phyloP scores from a whole-genome alignment of 768 basidiomycete species.

The Tulasnella sp. region DNA sequence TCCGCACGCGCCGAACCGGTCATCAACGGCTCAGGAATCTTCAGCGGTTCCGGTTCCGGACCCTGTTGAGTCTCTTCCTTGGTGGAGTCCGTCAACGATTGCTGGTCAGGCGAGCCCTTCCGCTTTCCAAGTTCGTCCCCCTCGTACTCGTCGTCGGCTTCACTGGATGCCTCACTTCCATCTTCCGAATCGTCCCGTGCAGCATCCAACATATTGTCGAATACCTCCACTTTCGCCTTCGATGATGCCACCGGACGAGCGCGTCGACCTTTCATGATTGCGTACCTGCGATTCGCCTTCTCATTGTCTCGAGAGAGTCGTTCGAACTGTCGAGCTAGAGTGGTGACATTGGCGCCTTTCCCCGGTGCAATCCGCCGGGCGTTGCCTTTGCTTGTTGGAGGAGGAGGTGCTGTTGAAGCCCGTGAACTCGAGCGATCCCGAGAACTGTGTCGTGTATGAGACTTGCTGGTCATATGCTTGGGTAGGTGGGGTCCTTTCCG shows the following conservation, averaged over 20 bases:
- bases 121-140: conserved; percentile 36
- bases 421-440: not conserved
- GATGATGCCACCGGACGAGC: conserved; percentile 86
- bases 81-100: not conserved
- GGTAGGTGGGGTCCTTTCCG: not conserved
- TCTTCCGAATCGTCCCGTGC: conserved; percentile 60
- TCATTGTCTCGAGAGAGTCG: conserved; percentile 53
- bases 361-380: conserved; percentile 6
- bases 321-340: conserved; percentile 85
- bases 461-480: not conserved
- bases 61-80: not conserved
- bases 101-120: not conserved
- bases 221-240: conserved; percentile 74
- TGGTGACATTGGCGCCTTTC: conserved; percentile 63
- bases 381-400: not conserved
- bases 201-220: conserved; percentile 84
- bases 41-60: not conserved
- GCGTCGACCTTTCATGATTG: conserved; percentile 74
- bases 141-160: conserved; percentile 58
- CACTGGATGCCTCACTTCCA: conserved; percentile 50
- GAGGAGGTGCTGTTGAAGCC: not conserved
- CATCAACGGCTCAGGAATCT: not conserved
- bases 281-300: conserved; percentile 63
- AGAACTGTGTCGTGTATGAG: not conserved
- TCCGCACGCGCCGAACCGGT: not conserved